Evolutionary conservation across 768 basidiomycete species (phyloP), one percentile per base, ranked within the genome.

Genomic region (Termitomyces sp.): DNA sequence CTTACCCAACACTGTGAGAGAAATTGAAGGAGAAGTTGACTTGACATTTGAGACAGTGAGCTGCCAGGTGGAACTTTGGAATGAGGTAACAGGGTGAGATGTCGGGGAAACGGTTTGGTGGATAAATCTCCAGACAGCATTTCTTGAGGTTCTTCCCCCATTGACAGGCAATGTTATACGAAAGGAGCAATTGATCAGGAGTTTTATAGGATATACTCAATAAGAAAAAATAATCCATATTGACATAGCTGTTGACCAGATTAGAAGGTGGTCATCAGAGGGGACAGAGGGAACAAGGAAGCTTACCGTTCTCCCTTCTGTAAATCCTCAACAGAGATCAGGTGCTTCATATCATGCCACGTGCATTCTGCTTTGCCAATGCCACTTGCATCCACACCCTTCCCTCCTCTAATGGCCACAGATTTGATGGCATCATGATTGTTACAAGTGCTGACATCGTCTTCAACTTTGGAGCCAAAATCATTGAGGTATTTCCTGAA

Each of bases 131-230:
- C 7, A 60, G 5, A n/a, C 33, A 55, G 13, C 68, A 62, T 28
- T 61, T 60, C 7, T 15, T n/a, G 2, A 74, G 55, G 22, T 73
- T 68, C 20, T 58, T 64, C 2, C 44, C 58, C 66, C 70, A 75
- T 42, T 75, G 72, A 57, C 71, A 75, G 0, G 61, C 63, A 24
- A 74, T 75, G 54, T 74, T 70, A 42, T 75, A 75, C n/a, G n/a
- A n/a, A n/a, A n/a, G n/a, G n/a, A n/a, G n/a, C n/a, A n/a, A n/a
- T n/a, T n/a, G n/a, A n/a, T n/a, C n/a, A n/a, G n/a, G n/a, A n/a
- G n/a, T n/a, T n/a, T n/a, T n/a, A n/a, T n/a, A n/a, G n/a, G n/a
- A n/a, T n/a, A n/a, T n/a, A 48, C 64, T 67, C 11, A 66, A 70
- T 1, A 69, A 38, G 18, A 71, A 65, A 18, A 73, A 62, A 46